phyloP scores from a whole-genome alignment of 1,139 yeast genomes.

The Blastobotrys indianensis region DNA sequence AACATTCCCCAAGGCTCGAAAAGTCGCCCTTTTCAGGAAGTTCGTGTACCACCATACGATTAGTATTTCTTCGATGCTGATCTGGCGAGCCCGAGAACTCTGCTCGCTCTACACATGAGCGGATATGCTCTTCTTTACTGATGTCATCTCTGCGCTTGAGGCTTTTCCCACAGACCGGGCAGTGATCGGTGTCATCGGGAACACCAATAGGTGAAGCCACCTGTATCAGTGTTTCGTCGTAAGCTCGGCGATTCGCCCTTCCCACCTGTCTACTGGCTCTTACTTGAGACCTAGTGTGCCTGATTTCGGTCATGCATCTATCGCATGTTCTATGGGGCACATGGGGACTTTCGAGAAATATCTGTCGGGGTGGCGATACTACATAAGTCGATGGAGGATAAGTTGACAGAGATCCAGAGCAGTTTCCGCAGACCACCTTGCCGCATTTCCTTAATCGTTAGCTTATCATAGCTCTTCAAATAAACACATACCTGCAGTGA shows the following conservation, averaged over 20 bases:
- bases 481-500: constrained; percentile 59
- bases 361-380: constrained; percentile 43
- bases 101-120: constrained; percentile 57
- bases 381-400: constrained; percentile 47
- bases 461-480: not conserved
- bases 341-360: constrained; percentile 44
- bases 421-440: constrained; percentile 60
- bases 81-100: constrained; percentile 62
- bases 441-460: constrained; percentile 59
- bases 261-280: too few relatives aligned
- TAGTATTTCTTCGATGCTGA: constrained; percentile 41
- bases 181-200: constrained; percentile 37
- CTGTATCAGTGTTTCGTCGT: constrained; percentile 29
- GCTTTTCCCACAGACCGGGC: constrained; percentile 50
- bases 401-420: constrained; percentile 47
- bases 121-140: constrained; percentile 49
- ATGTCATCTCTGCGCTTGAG: constrained; percentile 39
- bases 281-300: too few relatives aligned
- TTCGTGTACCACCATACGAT: constrained; percentile 81
- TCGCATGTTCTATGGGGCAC: constrained; percentile 65
- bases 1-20: constrained; percentile 55
- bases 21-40: constrained; percentile 49
- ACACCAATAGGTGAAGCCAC: constrained; percentile 19
- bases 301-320: constrained; percentile 53
- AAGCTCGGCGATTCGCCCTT: too few relatives aligned